Conservation (phyloP, 352 stramenopile species). For the Globisporangium cystogenes region DNA sequence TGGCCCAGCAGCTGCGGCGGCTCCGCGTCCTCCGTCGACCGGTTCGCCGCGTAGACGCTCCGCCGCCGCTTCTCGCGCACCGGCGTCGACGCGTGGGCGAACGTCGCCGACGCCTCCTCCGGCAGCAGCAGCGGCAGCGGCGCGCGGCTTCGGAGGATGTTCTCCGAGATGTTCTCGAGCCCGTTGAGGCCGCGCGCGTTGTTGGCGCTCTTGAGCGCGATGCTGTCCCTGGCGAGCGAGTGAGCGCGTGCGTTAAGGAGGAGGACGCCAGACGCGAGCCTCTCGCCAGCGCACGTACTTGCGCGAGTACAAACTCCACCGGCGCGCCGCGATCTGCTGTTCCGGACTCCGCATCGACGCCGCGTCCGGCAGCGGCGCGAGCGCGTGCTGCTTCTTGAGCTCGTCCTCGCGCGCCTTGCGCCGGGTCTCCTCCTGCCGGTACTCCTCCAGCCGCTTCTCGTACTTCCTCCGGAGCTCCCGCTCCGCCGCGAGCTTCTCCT, state of each 20-base stretch:
- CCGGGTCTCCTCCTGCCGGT: slow-evolving; percentile 54
- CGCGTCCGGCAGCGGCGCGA: slow-evolving; percentile 29
- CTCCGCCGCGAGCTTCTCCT: slow-evolving; percentile 62
- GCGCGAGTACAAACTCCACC: slow-evolving; percentile 64
- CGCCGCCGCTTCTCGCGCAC: slow-evolving; percentile 21
- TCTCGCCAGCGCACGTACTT: slow-evolving; percentile 29
- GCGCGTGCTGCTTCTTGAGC: slow-evolving; percentile 29
- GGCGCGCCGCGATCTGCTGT: slow-evolving; percentile 32
- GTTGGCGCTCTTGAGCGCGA: slow-evolving; percentile 20
- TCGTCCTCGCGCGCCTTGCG: slow-evolving; percentile 47
- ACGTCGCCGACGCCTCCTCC: slow-evolving; percentile 19
- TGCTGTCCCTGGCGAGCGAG: slow-evolving; percentile 30
- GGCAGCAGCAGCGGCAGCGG: slow-evolving; percentile 20
- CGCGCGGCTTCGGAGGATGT: slow-evolving; percentile 53
- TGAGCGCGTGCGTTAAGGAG: too few relatives aligned
- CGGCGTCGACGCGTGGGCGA: slow-evolving; percentile 17
- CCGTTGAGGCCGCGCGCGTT: slow-evolving; percentile 39
- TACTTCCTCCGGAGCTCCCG: slow-evolving; percentile 69
- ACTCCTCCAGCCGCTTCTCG: slow-evolving; percentile 69
- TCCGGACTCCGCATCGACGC: slow-evolving; percentile 25
- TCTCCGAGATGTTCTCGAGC: slow-evolving; percentile 75
- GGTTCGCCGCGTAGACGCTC: slow-evolving; percentile 14
- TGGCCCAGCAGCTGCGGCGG: slow-evolving; percentile 5
- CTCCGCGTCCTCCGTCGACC: not conserved
- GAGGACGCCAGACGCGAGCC: not conserved